These are phyloP conservation scores for Omphalea diandra DNA, from an alignment of 441 rosid species.

Conservation along the genomic window DNA sequence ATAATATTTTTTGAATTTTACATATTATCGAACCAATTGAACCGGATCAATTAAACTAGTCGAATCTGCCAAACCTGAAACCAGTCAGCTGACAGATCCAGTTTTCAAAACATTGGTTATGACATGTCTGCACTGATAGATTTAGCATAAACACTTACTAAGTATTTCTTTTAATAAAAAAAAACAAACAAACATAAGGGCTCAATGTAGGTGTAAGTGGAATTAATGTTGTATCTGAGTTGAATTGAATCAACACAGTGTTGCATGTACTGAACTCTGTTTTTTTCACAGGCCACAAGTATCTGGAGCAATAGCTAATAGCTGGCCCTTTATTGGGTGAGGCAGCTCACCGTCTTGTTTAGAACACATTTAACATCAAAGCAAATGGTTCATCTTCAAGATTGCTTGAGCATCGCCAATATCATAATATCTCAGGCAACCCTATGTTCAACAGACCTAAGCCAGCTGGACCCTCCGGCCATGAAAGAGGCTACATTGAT, in stretches of 20 bases:
- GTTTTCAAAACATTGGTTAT: too few species aligned
- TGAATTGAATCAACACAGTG: background rate
- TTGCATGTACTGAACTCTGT: background rate
- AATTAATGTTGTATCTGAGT: too few species aligned
- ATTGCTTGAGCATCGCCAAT: conserved; percentile 40
- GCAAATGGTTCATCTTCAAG: conserved; percentile 51
- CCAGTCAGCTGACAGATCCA: too few species aligned
- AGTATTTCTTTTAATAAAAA: too few species aligned
- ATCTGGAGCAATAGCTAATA: conserved; percentile 81
- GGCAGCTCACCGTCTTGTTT: conserved; percentile 97
- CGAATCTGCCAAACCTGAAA: too few species aligned
- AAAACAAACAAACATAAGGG: too few species aligned
- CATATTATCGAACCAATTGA: too few species aligned
- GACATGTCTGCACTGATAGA: too few species aligned
- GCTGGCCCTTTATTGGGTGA: conserved; percentile 75
- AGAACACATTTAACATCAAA: conserved; percentile 77
- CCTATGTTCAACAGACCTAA: conserved; percentile 46
- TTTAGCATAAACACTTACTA: too few species aligned
- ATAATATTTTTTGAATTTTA: too few species aligned
- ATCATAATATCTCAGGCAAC: conserved; percentile 43
- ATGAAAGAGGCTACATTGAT: conserved; percentile 50
- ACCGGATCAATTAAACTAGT: too few species aligned
- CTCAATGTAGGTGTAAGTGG: too few species aligned
- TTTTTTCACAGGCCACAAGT: conserved; percentile 60
- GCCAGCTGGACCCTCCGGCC: conserved; percentile 57